Conservation (phyloP, 805 yeast genomes). For the Candida xyloterini region DNA sequence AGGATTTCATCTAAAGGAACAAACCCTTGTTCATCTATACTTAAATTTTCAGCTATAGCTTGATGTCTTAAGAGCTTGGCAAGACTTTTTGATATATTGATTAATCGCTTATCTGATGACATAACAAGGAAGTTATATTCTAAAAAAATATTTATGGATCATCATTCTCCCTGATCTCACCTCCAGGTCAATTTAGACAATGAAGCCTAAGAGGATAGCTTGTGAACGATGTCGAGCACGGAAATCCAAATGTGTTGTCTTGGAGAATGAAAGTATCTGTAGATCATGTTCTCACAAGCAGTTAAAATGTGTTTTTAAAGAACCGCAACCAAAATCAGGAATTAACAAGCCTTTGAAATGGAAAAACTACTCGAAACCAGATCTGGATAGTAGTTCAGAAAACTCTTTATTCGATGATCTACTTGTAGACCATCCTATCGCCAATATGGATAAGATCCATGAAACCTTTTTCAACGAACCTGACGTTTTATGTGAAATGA, state of each 20-base stretch:
- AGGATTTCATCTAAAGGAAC: slow-evolving; percentile 54
- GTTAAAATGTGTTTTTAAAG: background rate
- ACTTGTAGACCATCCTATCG: background rate
- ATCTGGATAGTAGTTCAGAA: background rate
- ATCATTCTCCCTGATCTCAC: too few species aligned
- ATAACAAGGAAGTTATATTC: background rate
- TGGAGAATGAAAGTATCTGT: background rate
- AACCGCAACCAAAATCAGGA: background rate
- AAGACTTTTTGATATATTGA: slow-evolving; percentile 65
- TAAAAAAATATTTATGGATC: background rate
- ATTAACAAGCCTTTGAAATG: background rate
- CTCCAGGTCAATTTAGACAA: too few species aligned
- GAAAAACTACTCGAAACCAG: background rate
- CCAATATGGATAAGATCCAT: background rate
- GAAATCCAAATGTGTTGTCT: background rate
- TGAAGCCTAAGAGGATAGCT: background rate
- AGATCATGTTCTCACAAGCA: background rate
- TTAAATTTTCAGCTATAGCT: slow-evolving; percentile 64
- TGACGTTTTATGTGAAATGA: background rate
- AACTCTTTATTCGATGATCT: background rate
- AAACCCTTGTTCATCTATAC: slow-evolving; percentile 68
- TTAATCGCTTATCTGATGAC: slow-evolving; percentile 2
- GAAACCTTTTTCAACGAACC: background rate
- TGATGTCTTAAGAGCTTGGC: slow-evolving; percentile 84
- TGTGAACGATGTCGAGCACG: background rate